phyloP scores from a whole-genome alignment of 495 filamentous ascomycete species.

The Barbatosphaeria neglecta region DNA sequence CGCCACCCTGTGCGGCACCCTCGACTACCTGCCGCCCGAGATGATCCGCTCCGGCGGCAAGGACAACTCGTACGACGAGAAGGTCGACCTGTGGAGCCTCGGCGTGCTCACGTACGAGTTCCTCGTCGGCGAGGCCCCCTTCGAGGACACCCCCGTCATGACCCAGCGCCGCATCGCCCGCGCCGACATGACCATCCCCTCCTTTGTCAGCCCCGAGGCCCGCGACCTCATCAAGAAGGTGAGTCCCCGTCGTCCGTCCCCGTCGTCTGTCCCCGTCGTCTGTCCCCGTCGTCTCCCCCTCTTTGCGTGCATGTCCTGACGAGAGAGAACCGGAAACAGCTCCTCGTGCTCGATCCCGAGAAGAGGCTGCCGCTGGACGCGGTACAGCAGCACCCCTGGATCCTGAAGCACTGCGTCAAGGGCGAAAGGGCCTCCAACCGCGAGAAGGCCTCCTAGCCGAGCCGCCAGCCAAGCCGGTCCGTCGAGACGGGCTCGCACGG shows the following conservation, averaged over 20 bases:
- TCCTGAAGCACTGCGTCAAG: conserved; percentile 87
- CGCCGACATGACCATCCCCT: conserved; percentile 86
- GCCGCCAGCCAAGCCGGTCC: too few species aligned
- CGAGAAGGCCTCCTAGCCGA: conserved; percentile 22
- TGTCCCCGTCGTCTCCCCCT: too few species aligned
- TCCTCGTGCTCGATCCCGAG: conserved; percentile 88
- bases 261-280: too few species aligned
- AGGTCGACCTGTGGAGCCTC: conserved; percentile 92
- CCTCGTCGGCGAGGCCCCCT: conserved; percentile 87
- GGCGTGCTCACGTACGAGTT: conserved; percentile 97
- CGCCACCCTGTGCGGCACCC: conserved; percentile 91
- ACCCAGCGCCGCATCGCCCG: conserved; percentile 82
- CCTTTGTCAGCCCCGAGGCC: conserved; percentile 82
- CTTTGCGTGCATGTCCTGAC: background rate
- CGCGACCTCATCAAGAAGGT: conserved; percentile 88
- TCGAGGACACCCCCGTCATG: conserved; percentile 92
- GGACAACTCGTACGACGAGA: conserved; percentile 84
- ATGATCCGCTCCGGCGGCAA: conserved; percentile 76
- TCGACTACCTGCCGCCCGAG: conserved; percentile 95
- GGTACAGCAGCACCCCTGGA: conserved; percentile 88
- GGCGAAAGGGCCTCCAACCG: conserved; percentile 50
- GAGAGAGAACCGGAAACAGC: conserved; percentile 28
- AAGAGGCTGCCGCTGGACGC: conserved; percentile 85
- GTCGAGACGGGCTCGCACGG: too few species aligned
- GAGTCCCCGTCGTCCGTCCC: too few species aligned